phyloP scores from a whole-genome alignment of 2,329 filamentous ascomycete species.

The Monilinia aucupariae region DNA sequence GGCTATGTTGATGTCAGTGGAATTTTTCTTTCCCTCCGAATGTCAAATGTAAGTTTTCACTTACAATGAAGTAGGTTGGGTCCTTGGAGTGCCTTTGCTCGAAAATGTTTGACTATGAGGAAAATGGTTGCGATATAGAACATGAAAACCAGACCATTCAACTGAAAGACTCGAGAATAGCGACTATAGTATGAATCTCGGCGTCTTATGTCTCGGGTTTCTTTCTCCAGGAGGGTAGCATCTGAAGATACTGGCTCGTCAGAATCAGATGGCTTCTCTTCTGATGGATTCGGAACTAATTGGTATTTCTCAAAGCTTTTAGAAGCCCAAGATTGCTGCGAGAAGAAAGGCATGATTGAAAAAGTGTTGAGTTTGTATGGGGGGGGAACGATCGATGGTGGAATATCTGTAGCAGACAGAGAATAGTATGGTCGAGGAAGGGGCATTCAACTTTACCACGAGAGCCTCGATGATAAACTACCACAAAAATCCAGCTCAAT shows the following conservation, averaged over 20 bases:
- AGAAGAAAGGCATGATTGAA: not conserved
- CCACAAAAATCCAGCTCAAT: not conserved
- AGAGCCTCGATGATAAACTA: not conserved
- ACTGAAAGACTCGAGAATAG: not conserved
- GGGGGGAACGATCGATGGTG: not conserved
- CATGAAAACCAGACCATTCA: not conserved
- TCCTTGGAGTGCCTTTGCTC: not conserved
- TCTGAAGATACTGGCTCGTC: not conserved
- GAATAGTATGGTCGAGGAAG: not conserved
- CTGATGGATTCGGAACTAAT: not conserved
- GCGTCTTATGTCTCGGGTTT: not conserved
- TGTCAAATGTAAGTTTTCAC: not conserved
- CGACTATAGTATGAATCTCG: not conserved
- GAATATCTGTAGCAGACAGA: not conserved
- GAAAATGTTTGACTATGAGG: not conserved
- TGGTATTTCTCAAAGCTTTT: not conserved
- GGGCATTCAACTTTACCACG: not conserved
- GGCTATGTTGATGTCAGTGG: not conserved
- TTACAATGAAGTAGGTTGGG: not conserved
- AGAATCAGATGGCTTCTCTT: not conserved
- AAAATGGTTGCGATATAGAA: not conserved
- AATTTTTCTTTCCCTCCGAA: not conserved
- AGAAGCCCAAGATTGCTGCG: not conserved
- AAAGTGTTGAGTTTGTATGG: not conserved
- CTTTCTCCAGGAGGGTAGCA: not conserved